Percentiles rank a stretch among this genome's conserved stretches.
phyloP scores from a whole-genome alignment of 2,329 filamentous ascomycete species.

The Penicillium sp. region DNA sequence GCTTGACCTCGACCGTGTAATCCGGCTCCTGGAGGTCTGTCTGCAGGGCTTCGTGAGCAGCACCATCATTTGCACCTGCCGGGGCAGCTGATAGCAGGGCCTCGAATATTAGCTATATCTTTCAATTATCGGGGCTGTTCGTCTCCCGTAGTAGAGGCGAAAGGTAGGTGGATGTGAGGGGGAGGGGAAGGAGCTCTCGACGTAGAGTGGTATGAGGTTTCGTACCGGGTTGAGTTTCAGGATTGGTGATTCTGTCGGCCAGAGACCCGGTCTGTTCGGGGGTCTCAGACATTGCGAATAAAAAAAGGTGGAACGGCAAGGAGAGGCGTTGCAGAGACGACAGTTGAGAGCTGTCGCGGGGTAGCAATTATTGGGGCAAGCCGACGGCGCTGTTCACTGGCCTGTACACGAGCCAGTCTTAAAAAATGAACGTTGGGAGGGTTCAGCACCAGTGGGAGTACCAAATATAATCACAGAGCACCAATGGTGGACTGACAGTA shows the following conservation, averaged over 20 bases:
- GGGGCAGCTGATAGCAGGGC: neutral
- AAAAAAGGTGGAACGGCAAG: neutral
- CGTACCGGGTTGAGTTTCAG: slow-evolving; percentile 42
- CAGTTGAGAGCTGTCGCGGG: slow-evolving; percentile 7
- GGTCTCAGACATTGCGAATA: slow-evolving; percentile 42
- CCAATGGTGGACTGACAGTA: neutral
- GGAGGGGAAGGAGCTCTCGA: slow-evolving; percentile 19
- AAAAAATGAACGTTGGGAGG: neutral
- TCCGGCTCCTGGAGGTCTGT: slow-evolving; percentile 70
- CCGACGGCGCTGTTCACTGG: neutral
- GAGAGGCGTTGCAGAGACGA: neutral
- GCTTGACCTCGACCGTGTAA: slow-evolving; percentile 89
- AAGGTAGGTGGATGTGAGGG: neutral
- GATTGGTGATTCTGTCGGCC: slow-evolving; percentile 53
- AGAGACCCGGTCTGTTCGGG: slow-evolving; percentile 44
- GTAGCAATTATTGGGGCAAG: neutral
- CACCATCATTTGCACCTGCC: slow-evolving; percentile 41
- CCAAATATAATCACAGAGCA: neutral
- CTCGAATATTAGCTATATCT: neutral
- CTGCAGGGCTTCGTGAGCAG: no score
- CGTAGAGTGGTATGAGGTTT: slow-evolving; percentile 9
- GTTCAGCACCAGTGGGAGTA: neutral
- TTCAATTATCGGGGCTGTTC: neutral
- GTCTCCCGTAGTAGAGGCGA: neutral
- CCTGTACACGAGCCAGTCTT: neutral